Evolutionary conservation across 2,329 filamentous ascomycete genomes (phyloP), one percentile per base, ranked within the genome.

Genomic region (Cercospora nicotianae): DNA sequence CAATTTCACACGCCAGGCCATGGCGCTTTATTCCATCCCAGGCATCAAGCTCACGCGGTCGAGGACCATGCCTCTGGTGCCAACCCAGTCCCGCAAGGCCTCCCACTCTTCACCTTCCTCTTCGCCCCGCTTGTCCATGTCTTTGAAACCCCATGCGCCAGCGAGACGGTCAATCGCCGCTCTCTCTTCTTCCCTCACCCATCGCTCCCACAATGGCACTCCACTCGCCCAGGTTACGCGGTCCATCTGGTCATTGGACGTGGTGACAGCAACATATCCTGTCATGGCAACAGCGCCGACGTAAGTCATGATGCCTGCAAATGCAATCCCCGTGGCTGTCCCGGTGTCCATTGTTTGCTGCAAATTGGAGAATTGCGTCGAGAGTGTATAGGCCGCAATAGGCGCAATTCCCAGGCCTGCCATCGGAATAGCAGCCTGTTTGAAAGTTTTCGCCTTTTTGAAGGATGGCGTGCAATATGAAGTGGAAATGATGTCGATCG

Each of bases 21-120:
- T 18, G 12, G 7, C 5, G 13, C 5, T 48, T 51, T 58, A 91
- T 76, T 92, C 86, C 93, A 97, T 97, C 18, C 94, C 95, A 72
- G 93, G 90, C 92, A 98, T 94, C 75, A 97, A 85, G 77, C 94
- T 91, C 16, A 93, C 90, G 72, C 90, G 89, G 80, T 99, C 95
- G 63, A 99, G 82, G 72, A 96, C 86, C 94, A 98, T 97, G 30
- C 91, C 91, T 76, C 91, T 90, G 75, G 91, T 85, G 42, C 91
- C 88, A 74, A 93, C 88, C 81, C 93, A 95, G 81, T 97, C 92
- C 72, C 90, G 88, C 70, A 99, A 83, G 33, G 86, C 87, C 74
- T 96, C 90, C 92, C 95, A 99, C 70, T 97, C 94, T 63, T 89
- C 86, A 0, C 95, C 94, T 72, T 93, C 91, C 81, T 99, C 95